A percentile compares a stretch with the other conserved stretches of the same genome.
Evolutionary conservation across 768 basidiomycete species (phyloP).

Genomic region (Amylocystis lapponica): DNA sequence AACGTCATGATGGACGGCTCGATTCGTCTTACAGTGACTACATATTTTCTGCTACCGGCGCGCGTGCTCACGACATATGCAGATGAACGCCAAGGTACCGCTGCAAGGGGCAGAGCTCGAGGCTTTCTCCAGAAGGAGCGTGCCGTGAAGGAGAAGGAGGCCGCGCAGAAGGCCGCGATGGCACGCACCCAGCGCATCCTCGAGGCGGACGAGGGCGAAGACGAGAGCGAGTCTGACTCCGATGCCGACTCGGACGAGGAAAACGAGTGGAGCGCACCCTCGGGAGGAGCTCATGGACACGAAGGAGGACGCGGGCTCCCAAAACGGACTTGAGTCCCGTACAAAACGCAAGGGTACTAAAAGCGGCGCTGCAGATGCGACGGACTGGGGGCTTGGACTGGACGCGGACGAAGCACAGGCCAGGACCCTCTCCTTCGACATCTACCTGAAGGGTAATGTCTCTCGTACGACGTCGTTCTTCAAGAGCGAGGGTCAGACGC

Average conservation of each 20-base stretch:
- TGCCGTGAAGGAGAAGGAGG: conserved; percentile 73
- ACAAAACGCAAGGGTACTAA: conserved; percentile 42
- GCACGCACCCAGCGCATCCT: conserved; percentile 83
- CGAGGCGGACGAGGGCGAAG: conserved; percentile 92
- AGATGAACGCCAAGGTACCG: conserved; percentile 89
- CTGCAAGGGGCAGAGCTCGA: conserved; percentile 87
- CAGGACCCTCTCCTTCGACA: conserved; percentile 84
- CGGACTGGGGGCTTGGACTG: conserved; percentile 53
- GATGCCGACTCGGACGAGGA: conserved; percentile 64
- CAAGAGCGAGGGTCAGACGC: conserved; percentile 67
- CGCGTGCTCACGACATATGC: background rate
- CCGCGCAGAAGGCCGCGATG: conserved; percentile 78
- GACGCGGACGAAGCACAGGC: conserved; percentile 74
- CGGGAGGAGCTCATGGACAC: conserved; percentile 45
- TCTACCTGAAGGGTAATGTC: conserved; percentile 95
- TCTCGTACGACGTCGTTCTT: conserved; percentile 83
- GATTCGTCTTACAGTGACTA: conserved; percentile 39
- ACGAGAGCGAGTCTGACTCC: conserved; percentile 69
- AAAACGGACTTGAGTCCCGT: conserved; percentile 7
- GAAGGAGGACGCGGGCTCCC: conserved; percentile 26
- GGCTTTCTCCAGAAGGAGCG: conserved; percentile 72
- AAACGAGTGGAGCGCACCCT: conserved; percentile 53
- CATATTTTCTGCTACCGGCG: background rate
- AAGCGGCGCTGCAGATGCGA: conserved; percentile 36
- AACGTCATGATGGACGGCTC: conserved; percentile 77